Conservation (phyloP, 2,329 filamentous ascomycete species). For the Colletotrichum gigasporum region DNA sequence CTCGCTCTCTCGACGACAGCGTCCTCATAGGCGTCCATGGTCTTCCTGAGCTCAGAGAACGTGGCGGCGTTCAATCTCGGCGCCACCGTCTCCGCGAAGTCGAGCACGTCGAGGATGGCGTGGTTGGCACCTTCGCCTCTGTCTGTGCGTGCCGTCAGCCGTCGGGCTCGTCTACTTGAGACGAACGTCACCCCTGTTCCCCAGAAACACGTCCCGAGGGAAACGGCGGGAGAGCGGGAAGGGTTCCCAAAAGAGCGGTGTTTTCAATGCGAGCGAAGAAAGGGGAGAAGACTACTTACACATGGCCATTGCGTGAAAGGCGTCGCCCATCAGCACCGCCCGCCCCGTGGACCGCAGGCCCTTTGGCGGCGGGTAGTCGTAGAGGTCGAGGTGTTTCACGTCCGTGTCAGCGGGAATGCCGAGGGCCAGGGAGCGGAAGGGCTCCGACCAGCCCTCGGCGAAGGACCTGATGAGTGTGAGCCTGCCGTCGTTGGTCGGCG, state of each 20-base stretch:
- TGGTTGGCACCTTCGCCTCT: conserved; percentile 68
- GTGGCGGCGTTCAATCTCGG: conserved; percentile 30
- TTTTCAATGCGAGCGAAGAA: neutral
- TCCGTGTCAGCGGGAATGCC: conserved; percentile 51
- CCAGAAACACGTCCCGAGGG: neutral
- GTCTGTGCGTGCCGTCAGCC: conserved; percentile 45
- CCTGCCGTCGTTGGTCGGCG: conserved; percentile 47
- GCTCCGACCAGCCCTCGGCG: conserved; percentile 57
- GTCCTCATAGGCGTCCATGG: conserved; percentile 53
- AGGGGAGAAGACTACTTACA: conserved; percentile 52
- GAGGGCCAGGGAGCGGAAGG: conserved; percentile 54
- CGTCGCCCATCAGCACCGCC: conserved; percentile 61
- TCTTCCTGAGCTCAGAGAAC: conserved; percentile 35
- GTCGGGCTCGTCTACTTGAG: neutral
- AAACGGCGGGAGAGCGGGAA: conserved; percentile 4
- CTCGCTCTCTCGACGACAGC: conserved; percentile 52
- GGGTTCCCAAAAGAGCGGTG: neutral
- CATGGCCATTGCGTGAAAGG: conserved; percentile 68
- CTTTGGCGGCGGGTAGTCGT: conserved; percentile 56
- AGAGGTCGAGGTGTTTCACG: conserved; percentile 54
- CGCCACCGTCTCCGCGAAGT: conserved; percentile 48
- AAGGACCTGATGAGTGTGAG: conserved; percentile 53
- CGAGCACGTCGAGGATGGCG: conserved; percentile 60
- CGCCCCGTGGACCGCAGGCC: conserved; percentile 48
- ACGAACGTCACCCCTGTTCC: neutral